phyloP scores from a whole-genome alignment of 305 asterid species.

The Withania somnifera region DNA sequence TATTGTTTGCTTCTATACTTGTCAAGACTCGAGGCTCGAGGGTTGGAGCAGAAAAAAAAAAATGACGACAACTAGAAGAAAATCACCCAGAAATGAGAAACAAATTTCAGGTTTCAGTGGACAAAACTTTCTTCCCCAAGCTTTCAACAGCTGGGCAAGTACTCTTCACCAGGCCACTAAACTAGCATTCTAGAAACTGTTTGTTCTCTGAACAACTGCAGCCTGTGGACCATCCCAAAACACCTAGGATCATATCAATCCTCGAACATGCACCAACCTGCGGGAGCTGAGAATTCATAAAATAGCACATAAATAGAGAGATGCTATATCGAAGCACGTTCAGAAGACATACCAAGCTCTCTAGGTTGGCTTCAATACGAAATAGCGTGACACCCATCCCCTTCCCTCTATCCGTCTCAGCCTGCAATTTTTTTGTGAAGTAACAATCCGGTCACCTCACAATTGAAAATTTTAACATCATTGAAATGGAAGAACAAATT shows the following conservation, averaged over 20 bases:
- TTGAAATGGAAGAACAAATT: not conserved
- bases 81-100: not conserved
- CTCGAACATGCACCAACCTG: slow-evolving; percentile 63
- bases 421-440: slow-evolving; percentile 27
- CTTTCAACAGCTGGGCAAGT: slow-evolving; percentile 20
- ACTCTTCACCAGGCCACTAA: slow-evolving; percentile 14
- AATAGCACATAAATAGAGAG: not conserved
- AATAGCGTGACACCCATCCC: slow-evolving; percentile 82
- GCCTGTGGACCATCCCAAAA: slow-evolving; percentile 86
- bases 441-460: not conserved
- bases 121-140: slow-evolving; percentile 41
- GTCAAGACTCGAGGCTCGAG: too few relatives aligned
- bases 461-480: not conserved
- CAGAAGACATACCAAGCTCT: slow-evolving; percentile 50
- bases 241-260: slow-evolving; percentile 74
- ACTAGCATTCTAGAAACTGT: slow-evolving; percentile 54
- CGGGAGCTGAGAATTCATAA: not conserved
- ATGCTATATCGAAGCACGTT: not conserved
- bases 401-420: slow-evolving; percentile 59
- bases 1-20: slow-evolving; percentile 20
- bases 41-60: not conserved
- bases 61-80: not conserved
- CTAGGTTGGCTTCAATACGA: slow-evolving; percentile 68
- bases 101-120: slow-evolving; percentile 14
- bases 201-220: slow-evolving; percentile 78